Evolutionary conservation across 352 stramenopile species (phyloP).

Genomic region (Globisporangium abappressorium): DNA sequence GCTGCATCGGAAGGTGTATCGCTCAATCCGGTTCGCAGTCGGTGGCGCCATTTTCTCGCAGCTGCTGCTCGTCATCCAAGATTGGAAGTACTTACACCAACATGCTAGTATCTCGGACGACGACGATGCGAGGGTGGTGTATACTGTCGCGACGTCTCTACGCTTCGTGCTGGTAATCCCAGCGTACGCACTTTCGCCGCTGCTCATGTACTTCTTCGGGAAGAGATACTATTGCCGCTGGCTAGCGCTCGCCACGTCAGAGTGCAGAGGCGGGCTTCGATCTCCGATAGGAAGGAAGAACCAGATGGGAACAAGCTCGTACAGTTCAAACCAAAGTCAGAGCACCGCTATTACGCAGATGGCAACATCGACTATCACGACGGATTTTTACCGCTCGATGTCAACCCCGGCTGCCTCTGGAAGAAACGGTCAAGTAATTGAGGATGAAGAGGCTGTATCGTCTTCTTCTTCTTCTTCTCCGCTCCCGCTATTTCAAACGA

Average conservation of each 20-base stretch:
- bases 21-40: slow-evolving; percentile 35
- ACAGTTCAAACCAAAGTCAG: background rate
- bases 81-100: slow-evolving; percentile 17
- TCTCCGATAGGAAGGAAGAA: background rate
- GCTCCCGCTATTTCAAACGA: background rate
- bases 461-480: background rate
- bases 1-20: slow-evolving; percentile 35
- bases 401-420: background rate
- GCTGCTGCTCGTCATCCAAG: slow-evolving; percentile 37
- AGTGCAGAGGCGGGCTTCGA: background rate
- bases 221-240: background rate
- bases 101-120: background rate
- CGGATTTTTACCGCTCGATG: background rate
- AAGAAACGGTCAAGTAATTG: background rate
- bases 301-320: background rate
- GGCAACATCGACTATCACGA: background rate
- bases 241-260: background rate
- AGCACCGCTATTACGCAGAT: background rate
- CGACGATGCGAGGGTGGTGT: background rate
- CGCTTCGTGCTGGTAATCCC: background rate
- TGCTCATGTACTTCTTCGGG: background rate
- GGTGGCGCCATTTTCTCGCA: slow-evolving; percentile 34
- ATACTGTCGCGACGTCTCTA: background rate
- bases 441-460: background rate
- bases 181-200: background rate